Evolutionary conservation across 345 rosid genomes (phyloP), one percentile per base, ranked within the genome.

Genomic region (Arabis hirsuta): DNA sequence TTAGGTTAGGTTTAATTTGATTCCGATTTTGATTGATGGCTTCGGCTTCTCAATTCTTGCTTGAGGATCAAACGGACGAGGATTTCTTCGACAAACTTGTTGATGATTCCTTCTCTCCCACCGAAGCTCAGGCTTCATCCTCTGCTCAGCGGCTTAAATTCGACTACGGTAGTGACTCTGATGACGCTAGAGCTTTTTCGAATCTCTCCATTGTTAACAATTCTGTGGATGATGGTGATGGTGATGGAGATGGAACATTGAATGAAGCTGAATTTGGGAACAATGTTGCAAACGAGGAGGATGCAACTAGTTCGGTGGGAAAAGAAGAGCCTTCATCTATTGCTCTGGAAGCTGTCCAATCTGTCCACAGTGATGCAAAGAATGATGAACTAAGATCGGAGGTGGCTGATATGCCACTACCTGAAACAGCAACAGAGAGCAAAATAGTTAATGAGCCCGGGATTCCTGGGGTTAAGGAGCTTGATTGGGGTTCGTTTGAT

Each of bases 31-130:
- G 13, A 60, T 62, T 61, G 57, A 92, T 92, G 98, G 92, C 88
- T 79, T 81, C 86, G 29, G 81, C 68, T 86, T 84, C 88, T 88
- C 87, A 92, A 73, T 87, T 84, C 22, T 77, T 67, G 81, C 67
- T 88, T 95, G 98, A 90, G 87, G 98, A 92, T 87, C 92, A 87
- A 83, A 87, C 91, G 67, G 98, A 92, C 44, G 93, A 84, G 84
- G 96, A 90, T 83, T 92, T 92, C 84, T 92, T 92, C 58, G 94
- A 95, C 76, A 88, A 88, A 62, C 87, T 95, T 72, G 98, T 91
- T 41, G 90, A 91, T 22, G 97, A 87, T 43, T 82, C 88, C 48
- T 66, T 19, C 55, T 27, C 67, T 39, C 81, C 73, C n/a, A 72
- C 4, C 58, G 45, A 52, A 72, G 47, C 58, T 16, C 55, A 48